Percentiles rank a stretch among this genome's conserved stretches.
Evolutionary conservation across 352 stramenopile species (phyloP).

Genomic region (Phytopythium chamaehyphon): DNA sequence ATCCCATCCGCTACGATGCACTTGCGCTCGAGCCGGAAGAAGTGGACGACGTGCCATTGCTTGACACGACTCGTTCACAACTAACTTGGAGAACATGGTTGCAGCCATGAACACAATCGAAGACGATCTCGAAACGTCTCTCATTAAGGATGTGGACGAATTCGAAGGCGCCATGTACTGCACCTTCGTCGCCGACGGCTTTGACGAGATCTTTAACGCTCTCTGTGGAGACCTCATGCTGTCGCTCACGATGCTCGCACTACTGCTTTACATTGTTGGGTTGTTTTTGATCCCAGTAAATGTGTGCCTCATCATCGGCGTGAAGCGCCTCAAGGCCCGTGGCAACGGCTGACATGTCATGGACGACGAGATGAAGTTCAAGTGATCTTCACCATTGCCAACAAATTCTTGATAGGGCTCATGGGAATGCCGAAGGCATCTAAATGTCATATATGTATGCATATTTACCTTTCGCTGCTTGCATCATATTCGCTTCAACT

Average conservation of each 20-base stretch:
- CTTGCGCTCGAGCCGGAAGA: no score
- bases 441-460: no score
- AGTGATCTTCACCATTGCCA: slow-evolving; percentile 1
- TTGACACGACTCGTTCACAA: slow-evolving; percentile 30
- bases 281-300: slow-evolving; percentile 68
- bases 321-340: slow-evolving; percentile 60
- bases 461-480: no score
- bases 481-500: no score
- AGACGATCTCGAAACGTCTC: slow-evolving; percentile 24
- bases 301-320: slow-evolving; percentile 67
- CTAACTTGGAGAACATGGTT: slow-evolving; percentile 32
- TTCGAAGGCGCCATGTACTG: slow-evolving; percentile 66
- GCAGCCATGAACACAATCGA: slow-evolving; percentile 37
- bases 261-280: slow-evolving; percentile 70
- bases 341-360: slow-evolving; percentile 58
- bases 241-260: slow-evolving; percentile 66
- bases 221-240: slow-evolving; percentile 66
- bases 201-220: slow-evolving; percentile 39
- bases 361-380: slow-evolving; percentile 60
- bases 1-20: no score
- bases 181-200: slow-evolving; percentile 49
- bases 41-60: no score
- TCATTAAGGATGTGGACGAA: slow-evolving; percentile 51
- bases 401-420: no score
- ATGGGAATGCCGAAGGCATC: no score